These are phyloP conservation scores for Ogataea ganodermae DNA, from an alignment of 805 yeast genomes.

Conservation along the genomic window DNA sequence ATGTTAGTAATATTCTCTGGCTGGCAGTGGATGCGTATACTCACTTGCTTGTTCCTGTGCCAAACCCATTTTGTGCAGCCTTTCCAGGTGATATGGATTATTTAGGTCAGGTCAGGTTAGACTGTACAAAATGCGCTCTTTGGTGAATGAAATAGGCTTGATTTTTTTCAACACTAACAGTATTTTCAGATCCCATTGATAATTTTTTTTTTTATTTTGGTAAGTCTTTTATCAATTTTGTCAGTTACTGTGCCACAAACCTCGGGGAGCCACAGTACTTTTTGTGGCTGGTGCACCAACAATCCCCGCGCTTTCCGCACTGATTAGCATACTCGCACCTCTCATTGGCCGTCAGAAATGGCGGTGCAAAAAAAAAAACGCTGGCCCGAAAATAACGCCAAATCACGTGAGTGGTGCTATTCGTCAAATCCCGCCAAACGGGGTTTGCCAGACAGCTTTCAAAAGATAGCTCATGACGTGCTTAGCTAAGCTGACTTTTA, in stretches of 20 bases:
- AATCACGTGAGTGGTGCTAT: conserved; percentile 17
- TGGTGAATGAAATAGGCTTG: too few relatives aligned
- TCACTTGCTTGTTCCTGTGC: conserved; percentile 11
- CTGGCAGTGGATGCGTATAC: too few relatives aligned
- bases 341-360: conserved; percentile 13
- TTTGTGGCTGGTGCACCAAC: conserved; percentile 11
- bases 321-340: conserved; percentile 9
- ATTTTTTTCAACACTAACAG: not conserved
- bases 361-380: conserved; percentile 15
- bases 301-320: not conserved
- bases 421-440: conserved; percentile 7
- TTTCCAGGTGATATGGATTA: not conserved
- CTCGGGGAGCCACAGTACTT: conserved; percentile 13
- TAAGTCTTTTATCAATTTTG: not conserved
- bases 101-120: not conserved
- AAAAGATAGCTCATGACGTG: too few relatives aligned
- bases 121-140: too few relatives aligned
- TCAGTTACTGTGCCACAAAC: conserved; percentile 9
- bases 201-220: not conserved
- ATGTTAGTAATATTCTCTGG: too few relatives aligned
- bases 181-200: conserved; percentile 1
- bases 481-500: too few relatives aligned
- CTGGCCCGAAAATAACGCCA: conserved; percentile 7
- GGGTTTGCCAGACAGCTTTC: conserved; percentile 7
- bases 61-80: conserved; percentile 5